Conservation (phyloP, 2,329 filamentous ascomycete species). For the Scytalidium sp. region DNA sequence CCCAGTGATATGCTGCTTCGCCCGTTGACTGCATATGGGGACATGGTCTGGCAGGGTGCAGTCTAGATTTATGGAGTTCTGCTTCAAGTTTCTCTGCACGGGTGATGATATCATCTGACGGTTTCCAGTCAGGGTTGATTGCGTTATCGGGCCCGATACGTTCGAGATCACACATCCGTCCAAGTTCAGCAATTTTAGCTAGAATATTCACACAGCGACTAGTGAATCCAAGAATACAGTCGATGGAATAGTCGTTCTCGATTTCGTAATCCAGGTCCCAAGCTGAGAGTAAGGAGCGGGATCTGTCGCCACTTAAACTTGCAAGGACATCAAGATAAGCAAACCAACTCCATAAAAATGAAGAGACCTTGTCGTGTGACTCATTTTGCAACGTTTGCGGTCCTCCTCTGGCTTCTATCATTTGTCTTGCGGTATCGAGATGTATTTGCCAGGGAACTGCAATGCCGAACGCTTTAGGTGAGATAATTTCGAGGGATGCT, state of each 20-base stretch:
- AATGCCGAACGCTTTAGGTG: conserved; percentile 77
- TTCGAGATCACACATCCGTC: conserved; percentile 63
- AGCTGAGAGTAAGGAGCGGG: conserved; percentile 17
- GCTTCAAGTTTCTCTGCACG: conserved; percentile 58
- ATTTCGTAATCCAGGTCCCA: conserved; percentile 42
- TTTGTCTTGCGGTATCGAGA: conserved; percentile 69
- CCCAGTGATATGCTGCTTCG: conserved; percentile 51
- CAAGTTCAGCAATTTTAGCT: conserved; percentile 68
- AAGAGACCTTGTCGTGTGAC: conserved; percentile 56
- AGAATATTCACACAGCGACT: conserved; percentile 68
- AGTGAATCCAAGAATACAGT: conserved; percentile 79
- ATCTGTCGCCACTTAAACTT: conserved; percentile 58
- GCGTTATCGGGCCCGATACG: conserved; percentile 54
- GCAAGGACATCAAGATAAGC: conserved; percentile 81
- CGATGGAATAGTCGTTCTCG: conserved; percentile 66
- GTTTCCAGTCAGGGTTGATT: conserved; percentile 54
- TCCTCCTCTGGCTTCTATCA: conserved; percentile 66
- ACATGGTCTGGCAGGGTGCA: conserved; percentile 35
- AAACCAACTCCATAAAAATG: conserved; percentile 80
- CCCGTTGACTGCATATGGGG: conserved; percentile 43
- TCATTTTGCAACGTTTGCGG: conserved; percentile 45
- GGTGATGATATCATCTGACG: conserved; percentile 48
- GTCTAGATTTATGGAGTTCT: conserved; percentile 56
- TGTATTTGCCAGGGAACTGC: conserved; percentile 79
- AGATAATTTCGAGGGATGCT: conserved; percentile 78